A percentile compares a stretch with the other conserved stretches of the same genome.
These are phyloP conservation scores for Mycena capillaripes DNA, from an alignment of 768 basidiomycete genomes.

Conservation along the genomic window DNA sequence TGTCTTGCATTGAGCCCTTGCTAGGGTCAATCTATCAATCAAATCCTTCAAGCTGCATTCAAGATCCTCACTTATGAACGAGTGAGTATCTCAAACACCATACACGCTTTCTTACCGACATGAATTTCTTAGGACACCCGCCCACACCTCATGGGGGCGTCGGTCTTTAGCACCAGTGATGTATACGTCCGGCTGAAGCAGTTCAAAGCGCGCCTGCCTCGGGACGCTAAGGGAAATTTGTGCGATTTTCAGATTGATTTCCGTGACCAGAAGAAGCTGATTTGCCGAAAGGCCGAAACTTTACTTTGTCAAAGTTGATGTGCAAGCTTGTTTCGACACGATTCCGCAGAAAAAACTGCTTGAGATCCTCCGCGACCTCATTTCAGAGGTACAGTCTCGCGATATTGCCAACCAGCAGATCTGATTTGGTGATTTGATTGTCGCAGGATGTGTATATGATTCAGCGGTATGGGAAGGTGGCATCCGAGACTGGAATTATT, in stretches of 20 bases:
- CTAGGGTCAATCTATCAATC: slow-evolving; percentile 78
- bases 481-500: slow-evolving; percentile 67
- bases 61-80: slow-evolving; percentile 91
- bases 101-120: background rate
- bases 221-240: slow-evolving; percentile 62
- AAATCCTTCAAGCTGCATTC: slow-evolving; percentile 87
- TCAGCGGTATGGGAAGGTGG: slow-evolving; percentile 78
- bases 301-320: slow-evolving; percentile 97
- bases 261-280: slow-evolving; percentile 4
- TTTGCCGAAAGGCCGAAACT: slow-evolving; percentile 75
- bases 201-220: slow-evolving; percentile 70
- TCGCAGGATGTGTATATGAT: slow-evolving; percentile 79
- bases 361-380: slow-evolving; percentile 77
- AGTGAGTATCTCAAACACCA: slow-evolving; percentile 54
- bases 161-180: slow-evolving; percentile 87
- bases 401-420: background rate
- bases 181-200: slow-evolving; percentile 81
- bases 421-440: slow-evolving; percentile 17
- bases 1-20: background rate
- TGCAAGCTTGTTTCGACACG: slow-evolving; percentile 96
- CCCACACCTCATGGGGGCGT: slow-evolving; percentile 79
- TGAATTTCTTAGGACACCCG: slow-evolving; percentile 66
- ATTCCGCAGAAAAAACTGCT: slow-evolving; percentile 92
- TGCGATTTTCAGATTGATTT: slow-evolving; percentile 45
- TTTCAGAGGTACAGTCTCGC: slow-evolving; percentile 71